Conservation (phyloP, 805 yeast species). For the Myxozyma sirexii region DNA sequence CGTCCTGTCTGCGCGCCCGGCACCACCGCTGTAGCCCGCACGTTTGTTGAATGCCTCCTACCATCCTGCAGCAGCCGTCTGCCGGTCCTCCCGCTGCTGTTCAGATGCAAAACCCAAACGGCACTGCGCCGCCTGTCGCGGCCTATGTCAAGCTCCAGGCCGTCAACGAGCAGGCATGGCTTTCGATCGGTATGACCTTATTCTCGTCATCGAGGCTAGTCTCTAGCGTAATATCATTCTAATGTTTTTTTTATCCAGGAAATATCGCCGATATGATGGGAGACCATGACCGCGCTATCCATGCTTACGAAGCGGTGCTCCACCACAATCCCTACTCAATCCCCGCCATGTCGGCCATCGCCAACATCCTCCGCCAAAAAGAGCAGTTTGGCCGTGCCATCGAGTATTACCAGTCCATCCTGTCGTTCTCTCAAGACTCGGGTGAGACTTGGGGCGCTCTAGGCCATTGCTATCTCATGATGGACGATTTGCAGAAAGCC, state of each 20-base stretch:
- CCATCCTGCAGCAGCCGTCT: constrained; percentile 6
- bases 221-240: background rate
- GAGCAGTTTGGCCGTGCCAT: constrained; percentile 94
- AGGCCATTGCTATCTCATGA: constrained; percentile 95
- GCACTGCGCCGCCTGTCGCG: constrained; percentile 21
- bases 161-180: constrained; percentile 36
- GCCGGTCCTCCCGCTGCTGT: background rate
- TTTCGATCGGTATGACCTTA: constrained; percentile 30
- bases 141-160: constrained; percentile 35
- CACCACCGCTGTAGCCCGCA: background rate
- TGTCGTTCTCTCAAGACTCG: constrained; percentile 77
- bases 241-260: constrained; percentile 70
- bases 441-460: constrained; percentile 91
- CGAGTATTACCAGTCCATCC: constrained; percentile 85
- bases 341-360: constrained; percentile 80
- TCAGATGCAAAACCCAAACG: constrained; percentile 20
- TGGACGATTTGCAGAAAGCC: constrained; percentile 93
- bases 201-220: background rate
- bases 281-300: constrained; percentile 84
- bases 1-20: background rate
- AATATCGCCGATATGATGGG: constrained; percentile 86
- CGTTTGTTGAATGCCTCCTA: background rate
- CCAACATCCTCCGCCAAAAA: constrained; percentile 82
- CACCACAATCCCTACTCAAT: constrained; percentile 85
- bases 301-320: constrained; percentile 84